phyloP scores from a whole-genome alignment of 371 early-diverging fungal species.

The Circinella minor region DNA sequence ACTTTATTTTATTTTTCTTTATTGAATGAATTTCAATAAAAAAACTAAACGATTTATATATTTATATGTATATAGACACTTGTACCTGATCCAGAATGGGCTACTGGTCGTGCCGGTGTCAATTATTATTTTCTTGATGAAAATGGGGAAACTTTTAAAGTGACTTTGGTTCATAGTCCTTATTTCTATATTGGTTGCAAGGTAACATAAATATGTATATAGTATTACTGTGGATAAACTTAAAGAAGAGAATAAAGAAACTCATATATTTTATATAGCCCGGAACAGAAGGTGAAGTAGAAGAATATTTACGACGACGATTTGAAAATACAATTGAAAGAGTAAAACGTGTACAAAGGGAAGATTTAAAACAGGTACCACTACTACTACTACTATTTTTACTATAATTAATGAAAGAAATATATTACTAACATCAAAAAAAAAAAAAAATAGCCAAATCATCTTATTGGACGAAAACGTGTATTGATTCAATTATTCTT shows the following conservation, averaged over 20 bases:
- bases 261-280: conserved; percentile 37
- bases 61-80: conserved; percentile 43
- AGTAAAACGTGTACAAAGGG: conserved; percentile 71
- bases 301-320: conserved; percentile 80
- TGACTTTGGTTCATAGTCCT: conserved; percentile 83
- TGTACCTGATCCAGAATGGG: conserved; percentile 68
- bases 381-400: not conserved
- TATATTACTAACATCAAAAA: not conserved
- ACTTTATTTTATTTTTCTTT: not conserved
- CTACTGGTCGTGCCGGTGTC: conserved; percentile 77
- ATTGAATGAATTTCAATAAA: not conserved
- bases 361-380: conserved; percentile 85
- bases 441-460: conserved; percentile 75
- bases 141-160: conserved; percentile 89
- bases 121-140: conserved; percentile 94
- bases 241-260: not conserved
- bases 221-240: not conserved
- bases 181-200: conserved; percentile 91
- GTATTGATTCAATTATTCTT: conserved; percentile 82
- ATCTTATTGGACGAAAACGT: conserved; percentile 80
- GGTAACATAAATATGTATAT: conserved; percentile 37
- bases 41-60: not conserved
- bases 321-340: conserved; percentile 73
- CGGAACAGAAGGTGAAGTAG: conserved; percentile 82
- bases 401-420: not conserved